Conservation (phyloP, 352 stramenopile genomes). For the Phytophthora ohioensis region DNA sequence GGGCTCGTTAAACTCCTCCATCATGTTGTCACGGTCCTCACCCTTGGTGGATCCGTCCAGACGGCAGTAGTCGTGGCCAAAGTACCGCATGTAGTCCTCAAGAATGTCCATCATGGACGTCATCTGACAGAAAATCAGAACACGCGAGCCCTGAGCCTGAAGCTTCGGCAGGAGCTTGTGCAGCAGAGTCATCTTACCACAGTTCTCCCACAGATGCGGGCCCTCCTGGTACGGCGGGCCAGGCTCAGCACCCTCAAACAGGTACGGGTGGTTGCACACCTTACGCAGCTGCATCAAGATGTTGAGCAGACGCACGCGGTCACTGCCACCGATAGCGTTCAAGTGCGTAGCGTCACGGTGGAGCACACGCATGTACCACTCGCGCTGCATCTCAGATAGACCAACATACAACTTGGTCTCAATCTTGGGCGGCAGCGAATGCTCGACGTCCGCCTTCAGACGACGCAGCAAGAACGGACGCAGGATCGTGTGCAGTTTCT, state of each 20-base stretch:
- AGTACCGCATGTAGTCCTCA: constrained; percentile 98
- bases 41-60: constrained; percentile 87
- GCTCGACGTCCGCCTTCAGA: constrained; percentile 99
- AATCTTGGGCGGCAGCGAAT: constrained; percentile 97
- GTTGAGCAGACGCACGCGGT: constrained; percentile 96
- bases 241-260: constrained; percentile 98
- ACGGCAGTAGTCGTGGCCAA: constrained; percentile 86
- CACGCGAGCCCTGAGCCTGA: constrained; percentile 88
- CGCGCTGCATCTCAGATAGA: constrained; percentile 97
- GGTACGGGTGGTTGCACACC: constrained; percentile 99
- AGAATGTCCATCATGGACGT: constrained; percentile 99
- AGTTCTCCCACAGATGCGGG: constrained; percentile 98
- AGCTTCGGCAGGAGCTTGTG: constrained; percentile 93
- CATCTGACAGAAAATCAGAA: constrained; percentile 99
- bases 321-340: constrained; percentile 97
- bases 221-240: constrained; percentile 97
- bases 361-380: constrained; percentile 99
- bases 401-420: constrained; percentile 99
- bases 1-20: constrained; percentile 98
- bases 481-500: constrained; percentile 97
- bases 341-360: constrained; percentile 96
- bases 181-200: constrained; percentile 98
- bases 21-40: constrained; percentile 90
- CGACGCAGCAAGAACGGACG: constrained; percentile 98
- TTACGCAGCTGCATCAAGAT: constrained; percentile 99